Evolutionary conservation across 208 protist species (phyloP).

Genomic region (Wallacemonas sp.): DNA sequence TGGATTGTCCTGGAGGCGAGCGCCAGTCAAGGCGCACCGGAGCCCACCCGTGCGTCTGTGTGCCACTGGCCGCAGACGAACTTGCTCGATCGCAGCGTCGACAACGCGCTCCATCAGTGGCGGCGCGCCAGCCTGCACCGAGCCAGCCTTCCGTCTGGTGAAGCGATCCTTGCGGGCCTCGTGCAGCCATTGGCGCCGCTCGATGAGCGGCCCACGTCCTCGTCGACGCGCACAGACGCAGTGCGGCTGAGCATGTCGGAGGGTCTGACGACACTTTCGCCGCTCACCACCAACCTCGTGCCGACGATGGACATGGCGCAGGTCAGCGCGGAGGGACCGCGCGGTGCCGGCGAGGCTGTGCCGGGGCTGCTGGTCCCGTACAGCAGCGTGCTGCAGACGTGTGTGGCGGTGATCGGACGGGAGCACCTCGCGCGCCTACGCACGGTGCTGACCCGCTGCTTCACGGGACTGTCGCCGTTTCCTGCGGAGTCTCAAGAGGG

Average conservation of each 20-base stretch:
- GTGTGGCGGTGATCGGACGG: background rate
- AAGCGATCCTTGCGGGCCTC: background rate
- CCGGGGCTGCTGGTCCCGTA: slow-evolving; percentile 9
- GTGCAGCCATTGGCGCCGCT: background rate
- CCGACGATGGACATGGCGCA: background rate
- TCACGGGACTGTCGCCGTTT: background rate
- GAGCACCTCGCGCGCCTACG: background rate
- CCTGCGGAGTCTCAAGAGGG: background rate
- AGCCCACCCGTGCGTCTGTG: background rate
- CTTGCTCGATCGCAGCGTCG: background rate
- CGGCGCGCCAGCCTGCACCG: background rate
- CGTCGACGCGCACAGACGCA: background rate
- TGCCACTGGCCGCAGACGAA: slow-evolving; percentile 19
- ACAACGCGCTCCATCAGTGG: slow-evolving; percentile 5
- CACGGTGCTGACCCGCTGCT: slow-evolving; percentile 6
- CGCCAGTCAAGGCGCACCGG: background rate
- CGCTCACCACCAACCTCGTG: background rate
- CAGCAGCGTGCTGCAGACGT: slow-evolving; percentile 4
- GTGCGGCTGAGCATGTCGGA: background rate
- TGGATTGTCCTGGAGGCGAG: slow-evolving; percentile 7
- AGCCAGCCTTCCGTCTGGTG: background rate
- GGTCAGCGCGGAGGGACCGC: background rate
- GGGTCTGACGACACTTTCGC: background rate
- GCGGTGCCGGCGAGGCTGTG: background rate
- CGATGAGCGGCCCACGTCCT: background rate